Base-by-base conservation (phyloP, 768 basidiomycete genomes). In the Boletus rubescentipes region DNA sequence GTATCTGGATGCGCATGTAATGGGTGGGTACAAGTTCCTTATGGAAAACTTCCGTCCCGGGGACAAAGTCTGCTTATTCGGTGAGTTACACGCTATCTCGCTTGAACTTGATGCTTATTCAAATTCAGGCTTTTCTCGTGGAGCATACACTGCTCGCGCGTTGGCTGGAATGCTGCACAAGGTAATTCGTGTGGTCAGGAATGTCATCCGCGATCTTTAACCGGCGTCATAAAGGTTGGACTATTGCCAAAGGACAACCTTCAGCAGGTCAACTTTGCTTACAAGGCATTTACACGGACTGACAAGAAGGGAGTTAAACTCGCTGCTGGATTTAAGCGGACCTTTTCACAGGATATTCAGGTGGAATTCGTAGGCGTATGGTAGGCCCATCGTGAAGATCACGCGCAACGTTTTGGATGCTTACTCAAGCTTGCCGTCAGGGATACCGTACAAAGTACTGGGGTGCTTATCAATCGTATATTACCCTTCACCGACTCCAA, bases 341-440 rank as follows among this genome's bases (percentile, higher is more conserved):
- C 85, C 0, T 93, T 89, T 65, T 87, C 83, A 48, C 79, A 75
- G 32, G 67, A 72, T n/a, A 86, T 91, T 8, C 71, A 76, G 18
- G 77, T 92, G n/a, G 86, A 91, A 14, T 92, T 92, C 49, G 68
- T 93, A 43, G 91, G 91, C 1, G 84, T 89, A 43, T 92, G 89
- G 89, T 88, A 59, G 23, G 79, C 26, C n/a, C 30, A 9, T 38
- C 32, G 1, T 37, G 44, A 30, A 46, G 26, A 35, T 35, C 4
- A 4, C 38, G 21, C 16, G 15, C 9, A n/a, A 16, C 14, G 45
- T 11, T 39, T 20, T 31, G 38, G n/a, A 54, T 30, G 4, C 42
- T 58, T 29, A 67, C 30, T 23, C 26, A 26, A 3, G 26, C 4
- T 26, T 37, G 16, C 38, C 18, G 6, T 36, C 49, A 81, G 89